Base-by-base conservation (phyloP, 192 early-diverging fungal genomes). In the Podochytrium sp. region DNA sequence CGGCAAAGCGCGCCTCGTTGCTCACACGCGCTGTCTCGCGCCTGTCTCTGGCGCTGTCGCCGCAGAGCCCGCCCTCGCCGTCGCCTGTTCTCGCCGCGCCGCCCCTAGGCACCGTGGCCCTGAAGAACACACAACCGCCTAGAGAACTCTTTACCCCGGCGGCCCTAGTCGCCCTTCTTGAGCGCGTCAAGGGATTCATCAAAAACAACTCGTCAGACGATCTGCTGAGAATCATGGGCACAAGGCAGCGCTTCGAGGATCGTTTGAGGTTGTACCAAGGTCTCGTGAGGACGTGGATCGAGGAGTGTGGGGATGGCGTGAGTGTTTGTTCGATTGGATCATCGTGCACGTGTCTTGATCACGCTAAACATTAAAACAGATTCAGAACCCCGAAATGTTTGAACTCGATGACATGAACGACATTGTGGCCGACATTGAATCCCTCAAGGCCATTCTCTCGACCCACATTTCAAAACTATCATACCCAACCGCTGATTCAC, bases 161-260 rank as follows among this genome's bases (percentile, higher is more conserved):
- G 10, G n/a, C 66, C n/a, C 58, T 76, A 16, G 5, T 76, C 2
- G 20, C 38, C 3, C 66, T 76, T 1, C 42, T 70, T 6, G 75
- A 76, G 37, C 56, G 57, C 27, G 59, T 76, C 42, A 76, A 76
- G 49, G 67, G 75, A 16, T 70, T 76, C 39, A 37, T 76, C 32
- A 69, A 47, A 33, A 57, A 67, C 32, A 68, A 30, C 4, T 5
- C 20, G 5, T 34, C 53, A 27, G 43, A 41, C 6, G 75, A 76
- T 37, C 25, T 67, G 23, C 33, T 76, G 16, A 16, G 66, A 12
- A 65, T 63, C n/a, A 20, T 65, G 23, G 65, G 53, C 23, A 47
- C 65, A 6, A 32, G 75, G 6, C n/a, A 56, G 30, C 52, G 75
- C 12, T 76, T 76, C 35, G 66, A 76, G 40, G 43, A 35, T 33